A percentile compares a stretch with the other conserved stretches of the same genome.
Conservation (phyloP, 306 rosid genomes). For the Vigna reflexopilosa region DNA sequence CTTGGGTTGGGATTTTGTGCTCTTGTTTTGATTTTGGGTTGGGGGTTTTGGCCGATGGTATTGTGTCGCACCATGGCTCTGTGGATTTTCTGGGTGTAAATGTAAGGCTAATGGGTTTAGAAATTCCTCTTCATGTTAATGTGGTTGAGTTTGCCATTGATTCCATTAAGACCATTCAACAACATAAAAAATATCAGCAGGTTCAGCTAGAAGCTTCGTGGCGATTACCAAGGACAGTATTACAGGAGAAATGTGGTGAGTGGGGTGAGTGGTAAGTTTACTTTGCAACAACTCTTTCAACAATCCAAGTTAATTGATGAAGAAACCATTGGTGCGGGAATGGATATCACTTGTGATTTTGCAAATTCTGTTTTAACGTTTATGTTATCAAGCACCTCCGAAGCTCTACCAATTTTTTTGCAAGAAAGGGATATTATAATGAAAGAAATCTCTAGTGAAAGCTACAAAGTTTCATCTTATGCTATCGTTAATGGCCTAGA, state of each 20-base stretch:
- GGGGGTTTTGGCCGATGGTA: constrained; percentile 43
- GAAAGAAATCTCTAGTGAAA: constrained; percentile 78
- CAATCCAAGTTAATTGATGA: constrained; percentile 70
- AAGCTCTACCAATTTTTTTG: constrained; percentile 76
- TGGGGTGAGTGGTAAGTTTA: constrained; percentile 55
- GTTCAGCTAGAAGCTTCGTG: constrained; percentile 25
- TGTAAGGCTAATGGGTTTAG: constrained; percentile 65
- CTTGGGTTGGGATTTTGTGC: too few relatives aligned
- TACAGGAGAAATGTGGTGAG: constrained; percentile 36
- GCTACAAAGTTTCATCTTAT: constrained; percentile 81
- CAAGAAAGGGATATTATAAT: constrained; percentile 84
- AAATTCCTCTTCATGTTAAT: constrained; percentile 73
- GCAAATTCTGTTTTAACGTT: constrained; percentile 74
- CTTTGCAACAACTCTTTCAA: constrained; percentile 81
- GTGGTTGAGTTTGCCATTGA: constrained; percentile 80
- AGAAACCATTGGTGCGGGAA: constrained; percentile 43
- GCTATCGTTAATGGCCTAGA: constrained; percentile 79
- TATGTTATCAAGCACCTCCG: constrained; percentile 22
- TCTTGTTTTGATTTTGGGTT: too few relatives aligned
- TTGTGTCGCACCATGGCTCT: too few relatives aligned
- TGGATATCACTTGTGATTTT: constrained; percentile 51
- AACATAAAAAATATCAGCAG: constrained; percentile 38
- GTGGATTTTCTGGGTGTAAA: constrained; percentile 4
- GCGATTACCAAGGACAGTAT: constrained; percentile 29
- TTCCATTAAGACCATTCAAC: constrained; percentile 61